Conservation (phyloP, 2,329 filamentous ascomycete genomes). For the Fulvia fulva region DNA sequence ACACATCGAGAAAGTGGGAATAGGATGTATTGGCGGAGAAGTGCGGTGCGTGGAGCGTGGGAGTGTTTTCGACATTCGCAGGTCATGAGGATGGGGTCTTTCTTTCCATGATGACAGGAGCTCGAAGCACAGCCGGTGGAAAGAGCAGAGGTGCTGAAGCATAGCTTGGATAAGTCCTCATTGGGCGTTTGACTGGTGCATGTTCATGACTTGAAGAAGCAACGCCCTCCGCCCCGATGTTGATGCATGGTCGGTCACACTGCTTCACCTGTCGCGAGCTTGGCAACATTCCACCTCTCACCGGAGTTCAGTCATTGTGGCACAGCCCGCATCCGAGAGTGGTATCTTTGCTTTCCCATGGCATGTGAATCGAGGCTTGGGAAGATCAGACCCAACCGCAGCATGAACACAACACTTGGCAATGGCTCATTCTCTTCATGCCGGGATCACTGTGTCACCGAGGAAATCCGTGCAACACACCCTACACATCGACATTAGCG, state of each 20-base stretch:
- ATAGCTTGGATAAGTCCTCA: neutral
- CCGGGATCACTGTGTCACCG: neutral
- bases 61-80: neutral
- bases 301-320: neutral
- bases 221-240: no score
- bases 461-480: neutral
- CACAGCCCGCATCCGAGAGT: neutral
- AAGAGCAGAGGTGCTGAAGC: neutral
- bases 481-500: no score
- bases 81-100: neutral
- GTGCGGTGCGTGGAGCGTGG: neutral
- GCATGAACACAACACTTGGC: neutral
- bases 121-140: neutral
- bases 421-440: neutral
- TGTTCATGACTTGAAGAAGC: no score
- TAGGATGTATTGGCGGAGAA: neutral
- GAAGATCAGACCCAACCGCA: neutral
- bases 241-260: neutral
- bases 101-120: neutral
- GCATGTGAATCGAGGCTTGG: neutral
- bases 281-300: neutral
- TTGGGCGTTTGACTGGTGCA: no score
- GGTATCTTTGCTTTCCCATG: no score
- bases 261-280: neutral
- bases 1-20: neutral